Evolutionary conservation across 2,329 filamentous ascomycete species (phyloP).

Genomic region (Aspergillus brunneoviolaceus): DNA sequence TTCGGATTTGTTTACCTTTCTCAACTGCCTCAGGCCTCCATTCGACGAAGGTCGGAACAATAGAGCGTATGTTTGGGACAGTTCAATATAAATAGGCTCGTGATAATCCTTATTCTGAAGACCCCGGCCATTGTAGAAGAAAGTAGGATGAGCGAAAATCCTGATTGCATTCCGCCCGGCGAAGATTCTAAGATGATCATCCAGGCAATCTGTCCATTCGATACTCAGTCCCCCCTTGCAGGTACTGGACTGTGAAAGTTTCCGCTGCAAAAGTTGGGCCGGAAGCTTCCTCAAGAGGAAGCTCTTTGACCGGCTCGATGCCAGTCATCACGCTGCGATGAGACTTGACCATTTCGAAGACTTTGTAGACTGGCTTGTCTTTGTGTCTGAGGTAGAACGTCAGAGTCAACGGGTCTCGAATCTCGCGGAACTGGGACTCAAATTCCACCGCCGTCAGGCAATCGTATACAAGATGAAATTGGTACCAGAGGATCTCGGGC

Average conservation of each 20-base stretch:
- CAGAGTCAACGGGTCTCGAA: neutral
- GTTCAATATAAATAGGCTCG: neutral
- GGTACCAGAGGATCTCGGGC: neutral
- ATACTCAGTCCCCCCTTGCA: neutral
- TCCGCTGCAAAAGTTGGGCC: neutral
- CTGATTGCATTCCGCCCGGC: neutral
- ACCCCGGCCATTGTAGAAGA: neutral
- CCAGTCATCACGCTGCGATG: neutral
- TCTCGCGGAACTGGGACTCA: neutral
- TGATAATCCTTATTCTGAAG: neutral
- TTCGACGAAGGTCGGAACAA: neutral
- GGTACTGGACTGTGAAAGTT: neutral
- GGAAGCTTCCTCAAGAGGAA: neutral
- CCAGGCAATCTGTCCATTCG: slow-evolving; percentile 1
- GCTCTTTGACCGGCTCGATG: neutral
- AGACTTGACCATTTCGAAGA: neutral
- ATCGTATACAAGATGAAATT: neutral
- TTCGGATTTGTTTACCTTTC: neutral
- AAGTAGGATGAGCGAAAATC: neutral
- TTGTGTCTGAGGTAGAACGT: neutral
- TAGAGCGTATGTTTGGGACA: neutral
- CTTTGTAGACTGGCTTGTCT: neutral
- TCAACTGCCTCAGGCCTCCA: neutral
- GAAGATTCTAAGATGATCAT: neutral
- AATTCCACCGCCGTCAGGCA: neutral